A percentile compares a stretch with the other conserved stretches of the same genome.
Evolutionary conservation across 202 grass and related monocot species (phyloP).

Genomic region (Carex arenaria): DNA sequence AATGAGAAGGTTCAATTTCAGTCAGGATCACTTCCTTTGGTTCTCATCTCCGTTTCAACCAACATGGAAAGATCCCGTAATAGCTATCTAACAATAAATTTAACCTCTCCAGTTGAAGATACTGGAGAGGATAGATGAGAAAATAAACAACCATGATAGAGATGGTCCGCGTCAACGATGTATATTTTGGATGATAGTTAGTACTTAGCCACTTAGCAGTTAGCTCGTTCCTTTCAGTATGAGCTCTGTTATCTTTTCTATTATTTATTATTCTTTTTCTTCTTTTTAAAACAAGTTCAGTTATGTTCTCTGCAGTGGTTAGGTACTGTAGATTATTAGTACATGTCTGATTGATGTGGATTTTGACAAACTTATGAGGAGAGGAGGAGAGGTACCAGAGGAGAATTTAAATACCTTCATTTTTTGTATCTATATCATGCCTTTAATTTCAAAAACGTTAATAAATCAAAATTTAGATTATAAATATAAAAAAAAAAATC

Average conservation of each 20-base stretch:
- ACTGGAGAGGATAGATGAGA: background rate
- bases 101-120: background rate
- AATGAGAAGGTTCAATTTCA: conserved; percentile 7
- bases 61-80: background rate
- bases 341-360: background rate
- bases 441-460: no score
- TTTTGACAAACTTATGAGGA: background rate
- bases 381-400: no score
- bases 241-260: background rate
- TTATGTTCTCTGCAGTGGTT: background rate
- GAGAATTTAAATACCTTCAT: no score
- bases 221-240: conserved; percentile 9
- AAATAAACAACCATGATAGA: background rate
- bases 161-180: conserved; percentile 5
- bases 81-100: no score
- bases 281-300: no score
- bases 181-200: background rate
- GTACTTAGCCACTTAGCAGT: background rate
- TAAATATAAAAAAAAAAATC: no score
- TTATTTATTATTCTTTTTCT: background rate
- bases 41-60: background rate
- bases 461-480: no score
- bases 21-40: background rate
- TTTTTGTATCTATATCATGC: no score
- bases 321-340: background rate